Evolutionary conservation across 805 yeast genomes (phyloP).

Genomic region (Teunomyces barrocoloradensis): DNA sequence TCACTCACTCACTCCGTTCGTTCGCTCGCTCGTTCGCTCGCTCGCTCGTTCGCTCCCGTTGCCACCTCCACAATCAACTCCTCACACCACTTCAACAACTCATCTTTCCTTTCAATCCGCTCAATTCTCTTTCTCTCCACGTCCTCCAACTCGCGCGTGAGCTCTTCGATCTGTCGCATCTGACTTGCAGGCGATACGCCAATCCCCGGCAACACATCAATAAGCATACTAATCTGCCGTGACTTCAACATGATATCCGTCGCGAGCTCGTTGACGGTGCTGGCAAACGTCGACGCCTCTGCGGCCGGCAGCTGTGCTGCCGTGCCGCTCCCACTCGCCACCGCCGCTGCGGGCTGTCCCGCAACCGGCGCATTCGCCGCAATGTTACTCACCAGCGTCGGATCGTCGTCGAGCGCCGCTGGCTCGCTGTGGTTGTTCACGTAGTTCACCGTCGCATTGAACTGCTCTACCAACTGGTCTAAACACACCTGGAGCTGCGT

Average conservation of each 20-base stretch:
- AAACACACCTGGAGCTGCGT: constrained; percentile 88
- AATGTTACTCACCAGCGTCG: constrained; percentile 44
- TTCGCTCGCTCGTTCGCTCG: not conserved
- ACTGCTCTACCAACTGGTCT: constrained; percentile 78
- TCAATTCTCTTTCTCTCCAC: constrained; percentile 58
- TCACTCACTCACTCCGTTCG: not conserved
- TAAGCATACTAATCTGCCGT: constrained; percentile 79
- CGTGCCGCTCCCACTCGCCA: constrained; percentile 5
- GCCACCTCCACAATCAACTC: constrained; percentile 61
- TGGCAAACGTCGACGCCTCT: constrained; percentile 15
- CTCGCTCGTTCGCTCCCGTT: not conserved
- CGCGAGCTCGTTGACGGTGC: constrained; percentile 71
- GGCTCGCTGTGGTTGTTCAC: constrained; percentile 45
- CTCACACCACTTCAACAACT: constrained; percentile 60
- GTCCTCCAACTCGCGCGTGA: constrained; percentile 59
- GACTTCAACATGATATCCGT: constrained; percentile 83
- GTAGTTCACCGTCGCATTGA: constrained; percentile 73
- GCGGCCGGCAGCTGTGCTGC: constrained; percentile 4
- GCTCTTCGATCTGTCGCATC: constrained; percentile 54
- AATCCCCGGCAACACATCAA: constrained; percentile 89
- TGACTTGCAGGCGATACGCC: constrained; percentile 81
- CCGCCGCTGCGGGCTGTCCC: constrained; percentile 4
- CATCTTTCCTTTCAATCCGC: constrained; percentile 63
- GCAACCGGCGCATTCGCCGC: constrained; percentile 3
- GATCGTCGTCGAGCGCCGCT: constrained; percentile 57